These are phyloP conservation scores for Aspergillus versicolor DNA, from an alignment of 2,329 filamentous ascomycete species.

Conservation along the genomic window DNA sequence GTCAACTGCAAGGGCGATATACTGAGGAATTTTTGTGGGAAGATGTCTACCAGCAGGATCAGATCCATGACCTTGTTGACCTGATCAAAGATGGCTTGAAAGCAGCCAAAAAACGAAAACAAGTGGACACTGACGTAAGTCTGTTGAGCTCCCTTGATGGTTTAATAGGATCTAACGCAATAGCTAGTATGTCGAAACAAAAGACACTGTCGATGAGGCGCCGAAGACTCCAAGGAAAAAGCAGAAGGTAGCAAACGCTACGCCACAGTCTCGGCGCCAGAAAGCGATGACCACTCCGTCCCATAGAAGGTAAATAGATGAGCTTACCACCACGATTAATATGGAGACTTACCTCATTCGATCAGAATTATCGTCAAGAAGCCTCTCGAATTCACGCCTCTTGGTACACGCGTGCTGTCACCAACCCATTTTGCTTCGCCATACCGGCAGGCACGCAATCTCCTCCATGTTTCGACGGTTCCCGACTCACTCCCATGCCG, in stretches of 20 bases:
- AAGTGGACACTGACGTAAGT: conserved; percentile 39
- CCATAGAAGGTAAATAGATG: conserved; percentile 57
- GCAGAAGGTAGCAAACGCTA: conserved; percentile 50
- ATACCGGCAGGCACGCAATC: conserved; percentile 84
- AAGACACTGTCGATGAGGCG: conserved; percentile 29
- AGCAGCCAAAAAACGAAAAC: conserved; percentile 59
- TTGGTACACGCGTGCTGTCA: conserved; percentile 83
- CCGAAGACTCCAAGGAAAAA: conserved; percentile 58
- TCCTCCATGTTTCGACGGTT: conserved; percentile 90
- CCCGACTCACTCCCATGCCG: conserved; percentile 86
- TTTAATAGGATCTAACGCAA: conserved; percentile 1
- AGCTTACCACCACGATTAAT: conserved; percentile 20
- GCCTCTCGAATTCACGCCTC: conserved; percentile 87
- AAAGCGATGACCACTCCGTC: conserved; percentile 59
- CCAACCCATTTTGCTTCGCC: conserved; percentile 74
- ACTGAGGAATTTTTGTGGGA: conserved; percentile 94
- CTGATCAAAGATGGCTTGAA: conserved; percentile 66
- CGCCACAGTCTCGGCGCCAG: conserved; percentile 42
- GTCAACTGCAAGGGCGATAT: conserved; percentile 83
- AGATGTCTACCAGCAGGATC: conserved; percentile 68
- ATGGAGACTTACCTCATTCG: conserved; percentile 15
- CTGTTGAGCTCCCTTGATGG: neutral
- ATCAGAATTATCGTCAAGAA: conserved; percentile 71
- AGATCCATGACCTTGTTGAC: conserved; percentile 65
- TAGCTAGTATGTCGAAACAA: conserved; percentile 38